phyloP scores from a whole-genome alignment of 768 basidiomycete genomes.

The Mycena maculata region DNA sequence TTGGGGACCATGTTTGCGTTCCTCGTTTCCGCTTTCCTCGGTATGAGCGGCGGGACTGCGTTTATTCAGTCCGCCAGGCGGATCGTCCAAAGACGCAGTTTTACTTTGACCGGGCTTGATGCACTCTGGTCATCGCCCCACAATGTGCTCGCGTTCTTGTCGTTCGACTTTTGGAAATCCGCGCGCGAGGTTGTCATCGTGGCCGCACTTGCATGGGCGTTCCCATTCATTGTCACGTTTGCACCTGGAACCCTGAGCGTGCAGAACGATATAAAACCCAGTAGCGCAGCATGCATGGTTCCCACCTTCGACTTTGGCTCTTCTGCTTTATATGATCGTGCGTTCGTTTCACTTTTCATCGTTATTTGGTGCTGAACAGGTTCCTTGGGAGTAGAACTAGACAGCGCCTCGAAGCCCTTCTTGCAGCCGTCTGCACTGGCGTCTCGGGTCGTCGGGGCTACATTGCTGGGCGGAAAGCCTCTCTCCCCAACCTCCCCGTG shows the following conservation, averaged over 20 bases:
- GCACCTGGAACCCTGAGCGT: constrained; percentile 20
- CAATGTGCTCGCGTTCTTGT: constrained; percentile 5
- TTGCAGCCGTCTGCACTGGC: not conserved
- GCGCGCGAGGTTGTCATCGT: constrained; percentile 11
- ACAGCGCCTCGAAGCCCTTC: constrained; percentile 2
- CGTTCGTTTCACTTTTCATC: not conserved
- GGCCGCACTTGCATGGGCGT: constrained; percentile 2
- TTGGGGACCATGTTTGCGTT: constrained; percentile 19
- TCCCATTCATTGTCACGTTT: constrained; percentile 25
- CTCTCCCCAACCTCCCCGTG: constrained; percentile 12
- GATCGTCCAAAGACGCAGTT: constrained; percentile 4
- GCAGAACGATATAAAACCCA: not conserved
- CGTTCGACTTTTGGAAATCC: constrained; percentile 15
- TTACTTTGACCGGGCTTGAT: constrained; percentile 20
- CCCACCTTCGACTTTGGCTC: constrained; percentile 15
- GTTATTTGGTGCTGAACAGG: not conserved
- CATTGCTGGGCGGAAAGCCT: constrained; percentile 11
- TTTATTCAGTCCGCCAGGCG: constrained; percentile 20
- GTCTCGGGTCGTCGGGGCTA: constrained; percentile 4
- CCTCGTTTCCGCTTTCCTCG: constrained; percentile 16
- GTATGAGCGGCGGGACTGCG: constrained; percentile 9
- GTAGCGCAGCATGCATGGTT: not conserved
- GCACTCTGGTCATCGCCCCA: constrained; percentile 23
- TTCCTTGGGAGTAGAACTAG: not conserved
- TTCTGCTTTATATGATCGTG: constrained; percentile 17